These are phyloP conservation scores for Sugiyamaella mastotermitis DNA, from an alignment of 805 yeast genomes.

Conservation along the genomic window DNA sequence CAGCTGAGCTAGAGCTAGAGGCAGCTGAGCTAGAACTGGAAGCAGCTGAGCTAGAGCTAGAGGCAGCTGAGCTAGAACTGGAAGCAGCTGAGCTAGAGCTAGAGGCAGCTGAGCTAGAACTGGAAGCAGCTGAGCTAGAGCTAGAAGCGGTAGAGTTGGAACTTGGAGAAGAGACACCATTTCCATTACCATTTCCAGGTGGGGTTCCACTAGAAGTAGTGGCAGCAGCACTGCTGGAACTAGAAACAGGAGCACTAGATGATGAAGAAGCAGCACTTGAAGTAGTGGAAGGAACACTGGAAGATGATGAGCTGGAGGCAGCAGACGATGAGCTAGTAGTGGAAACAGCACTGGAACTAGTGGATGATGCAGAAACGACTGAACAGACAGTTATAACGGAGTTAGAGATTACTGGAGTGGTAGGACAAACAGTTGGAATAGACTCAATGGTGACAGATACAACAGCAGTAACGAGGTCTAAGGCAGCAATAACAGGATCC, in stretches of 20 bases:
- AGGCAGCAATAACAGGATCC: neutral
- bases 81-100: no score
- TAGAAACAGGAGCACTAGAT: slow-evolving; percentile 3
- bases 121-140: slow-evolving; percentile 1
- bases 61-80: no score
- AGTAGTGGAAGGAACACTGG: neutral
- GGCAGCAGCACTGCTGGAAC: neutral
- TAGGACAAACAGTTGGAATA: neutral
- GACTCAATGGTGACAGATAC: neutral
- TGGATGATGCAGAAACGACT: slow-evolving; percentile 3
- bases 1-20: no score
- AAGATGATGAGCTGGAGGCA: neutral
- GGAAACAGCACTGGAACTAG: slow-evolving; percentile 1
- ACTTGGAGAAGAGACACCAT: neutral
- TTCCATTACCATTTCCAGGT: neutral
- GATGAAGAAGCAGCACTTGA: slow-evolving; percentile 2
- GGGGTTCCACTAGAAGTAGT: neutral
- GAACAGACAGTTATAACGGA: slow-evolving; percentile 2
- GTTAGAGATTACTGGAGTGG: slow-evolving; percentile 5
- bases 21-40: no score
- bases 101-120: slow-evolving; percentile 6
- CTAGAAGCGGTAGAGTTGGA: slow-evolving; percentile 3
- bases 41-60: no score
- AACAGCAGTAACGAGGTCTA: slow-evolving; percentile 1
- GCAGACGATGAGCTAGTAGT: neutral